Evolutionary conservation across 2,329 filamentous ascomycete genomes (phyloP).

Genomic region (Pyricularia pennisetigena): DNA sequence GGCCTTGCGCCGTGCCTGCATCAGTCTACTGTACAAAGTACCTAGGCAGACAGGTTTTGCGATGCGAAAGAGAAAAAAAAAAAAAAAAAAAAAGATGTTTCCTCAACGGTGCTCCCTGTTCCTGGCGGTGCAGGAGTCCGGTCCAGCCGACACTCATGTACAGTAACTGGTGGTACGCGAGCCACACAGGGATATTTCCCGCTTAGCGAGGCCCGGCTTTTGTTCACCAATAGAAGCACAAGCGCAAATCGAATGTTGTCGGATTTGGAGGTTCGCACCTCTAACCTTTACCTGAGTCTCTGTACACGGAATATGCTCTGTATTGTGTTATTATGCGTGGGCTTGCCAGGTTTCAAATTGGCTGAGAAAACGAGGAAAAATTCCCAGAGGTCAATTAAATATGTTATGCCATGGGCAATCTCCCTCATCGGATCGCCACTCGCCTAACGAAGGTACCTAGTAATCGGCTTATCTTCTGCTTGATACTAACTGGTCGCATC

Average conservation of each 20-base stretch:
- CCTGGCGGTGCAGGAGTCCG: not conserved
- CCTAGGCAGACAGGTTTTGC: not conserved
- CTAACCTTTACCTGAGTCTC: slow-evolving; percentile 1
- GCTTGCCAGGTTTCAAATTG: slow-evolving; percentile 8
- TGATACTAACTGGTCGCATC: not conserved
- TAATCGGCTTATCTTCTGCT: not conserved
- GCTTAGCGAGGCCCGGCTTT: not conserved
- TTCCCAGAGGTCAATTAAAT: not conserved
- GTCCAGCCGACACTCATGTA: not conserved
- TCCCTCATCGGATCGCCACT: not conserved
- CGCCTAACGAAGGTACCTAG: not conserved
- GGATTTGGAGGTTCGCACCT: not conserved
- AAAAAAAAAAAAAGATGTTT: not conserved
- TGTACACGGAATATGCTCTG: not conserved
- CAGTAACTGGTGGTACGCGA: not conserved
- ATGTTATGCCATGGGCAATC: not conserved
- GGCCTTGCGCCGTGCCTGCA: not conserved
- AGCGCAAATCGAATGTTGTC: not conserved
- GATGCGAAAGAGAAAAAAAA: not conserved
- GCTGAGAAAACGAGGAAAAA: not conserved
- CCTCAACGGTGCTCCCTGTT: not conserved
- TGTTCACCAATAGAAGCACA: slow-evolving; percentile 2
- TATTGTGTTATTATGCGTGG: slow-evolving; percentile 4
- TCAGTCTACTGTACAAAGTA: not conserved
- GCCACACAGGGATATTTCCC: not conserved